Base-by-base conservation (phyloP, 768 basidiomycete genomes). In the Rhodotorula paludigena region DNA sequence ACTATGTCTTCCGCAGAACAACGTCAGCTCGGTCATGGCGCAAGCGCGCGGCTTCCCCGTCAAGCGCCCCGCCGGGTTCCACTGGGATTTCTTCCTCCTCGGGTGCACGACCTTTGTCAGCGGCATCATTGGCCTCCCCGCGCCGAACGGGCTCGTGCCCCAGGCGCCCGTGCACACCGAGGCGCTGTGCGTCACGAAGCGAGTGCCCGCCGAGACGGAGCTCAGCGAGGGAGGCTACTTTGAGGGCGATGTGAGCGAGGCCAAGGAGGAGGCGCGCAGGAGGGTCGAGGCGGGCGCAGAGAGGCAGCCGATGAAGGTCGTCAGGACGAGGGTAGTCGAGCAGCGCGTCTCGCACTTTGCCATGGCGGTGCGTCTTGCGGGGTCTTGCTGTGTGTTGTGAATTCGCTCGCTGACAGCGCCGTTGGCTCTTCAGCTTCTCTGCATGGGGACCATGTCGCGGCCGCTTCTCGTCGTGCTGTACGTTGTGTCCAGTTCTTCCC, bases 281-380 rank as follows among this genome's bases (percentile, higher is more conserved):
- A 41, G 59, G 21, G 28, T 48, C 14, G 48, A 60, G 35, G 36
- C 25, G 5, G 61, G 71, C 49, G 72, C 68, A 16, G 64, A 71
- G 57, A 49, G 64, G 41, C 39, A 52, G 57, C 51, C 45, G 33
- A 48, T 67, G 53, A 76, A 77, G 53, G 78, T 81, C 64, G 76
- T 78, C 7, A 76, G 80, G n/a, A 76, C 80, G 0, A 84, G 84
- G 0, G 89, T 96, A 2, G 89, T 96, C 8, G 92, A 97, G 76
- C 92, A 96, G 78, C 83, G 92, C n/a, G 85, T 90, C 18, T 93
- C 90, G 14, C 93, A 96, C 76, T 82, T 96, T 28, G 87, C 86
- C 89, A 96, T 77, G 90, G 93, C 30, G 78, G 84, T 20, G 78
- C 90, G 41, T 89, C 85, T 4, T n/a, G 2, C 8, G 14, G 45